Evolutionary conservation across 768 basidiomycete species (phyloP).

Genomic region (Omphalotus guepiniiformis): DNA sequence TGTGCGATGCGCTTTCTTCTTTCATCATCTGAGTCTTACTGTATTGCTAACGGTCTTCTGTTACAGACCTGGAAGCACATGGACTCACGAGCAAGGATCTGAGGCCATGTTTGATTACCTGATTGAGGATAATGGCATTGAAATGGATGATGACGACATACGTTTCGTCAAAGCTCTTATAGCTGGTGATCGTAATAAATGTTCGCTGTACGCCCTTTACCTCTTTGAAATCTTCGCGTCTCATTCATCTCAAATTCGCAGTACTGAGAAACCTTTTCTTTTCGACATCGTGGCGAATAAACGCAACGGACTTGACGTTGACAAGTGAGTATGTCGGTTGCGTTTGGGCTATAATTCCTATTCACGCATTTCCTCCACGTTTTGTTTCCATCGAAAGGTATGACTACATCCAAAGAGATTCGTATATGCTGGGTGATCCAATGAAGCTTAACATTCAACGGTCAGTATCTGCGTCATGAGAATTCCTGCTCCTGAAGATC

Average conservation of each 20-base stretch:
- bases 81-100: conserved; percentile 78
- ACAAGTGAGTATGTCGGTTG: conserved; percentile 54
- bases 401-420: conserved; percentile 79
- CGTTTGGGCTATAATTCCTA: too few relatives aligned
- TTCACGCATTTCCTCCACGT: not conserved
- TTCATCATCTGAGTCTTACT: not conserved
- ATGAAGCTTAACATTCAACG: conserved; percentile 45
- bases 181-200: conserved; percentile 49
- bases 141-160: conserved; percentile 44
- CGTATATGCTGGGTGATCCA: conserved; percentile 64
- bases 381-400: conserved; percentile 42
- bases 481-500: not conserved
- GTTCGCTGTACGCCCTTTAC: conserved; percentile 40
- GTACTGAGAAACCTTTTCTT: conserved; percentile 62
- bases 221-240: not conserved
- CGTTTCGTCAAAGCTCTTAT: conserved; percentile 77
- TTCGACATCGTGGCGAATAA: conserved; percentile 86
- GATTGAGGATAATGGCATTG: conserved; percentile 49
- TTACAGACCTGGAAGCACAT: conserved; percentile 43
- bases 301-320: conserved; percentile 80
- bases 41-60: not conserved
- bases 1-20: conserved; percentile 39
- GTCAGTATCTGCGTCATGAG: conserved; percentile 26
- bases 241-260: conserved; percentile 16
- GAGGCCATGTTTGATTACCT: conserved; percentile 80